Evolutionary conservation across 2,329 filamentous ascomycete genomes (phyloP).

Genomic region (Cladophialophora psammophila): DNA sequence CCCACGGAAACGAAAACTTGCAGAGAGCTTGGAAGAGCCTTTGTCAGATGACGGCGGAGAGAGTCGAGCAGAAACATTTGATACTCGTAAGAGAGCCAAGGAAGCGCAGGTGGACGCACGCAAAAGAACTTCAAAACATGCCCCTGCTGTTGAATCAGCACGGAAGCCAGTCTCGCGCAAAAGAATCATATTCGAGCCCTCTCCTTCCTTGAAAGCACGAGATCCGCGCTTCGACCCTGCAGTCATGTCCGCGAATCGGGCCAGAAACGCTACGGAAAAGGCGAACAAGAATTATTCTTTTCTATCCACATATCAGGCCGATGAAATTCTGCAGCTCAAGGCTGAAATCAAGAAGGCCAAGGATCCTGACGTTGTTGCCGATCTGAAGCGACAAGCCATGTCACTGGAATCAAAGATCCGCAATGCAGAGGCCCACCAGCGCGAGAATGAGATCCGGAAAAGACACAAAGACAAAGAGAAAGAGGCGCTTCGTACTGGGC

Average conservation of each 20-base stretch:
- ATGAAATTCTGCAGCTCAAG: conserved; percentile 80
- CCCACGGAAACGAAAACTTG: conserved; percentile 42
- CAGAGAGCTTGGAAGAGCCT: conserved; percentile 36
- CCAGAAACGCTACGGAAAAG: conserved; percentile 56
- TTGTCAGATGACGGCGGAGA: conserved; percentile 38
- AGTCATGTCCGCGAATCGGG: conserved; percentile 48
- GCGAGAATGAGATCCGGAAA: conserved; percentile 71
- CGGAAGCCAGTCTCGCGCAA: conserved; percentile 83
- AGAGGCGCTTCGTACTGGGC: conserved; percentile 83
- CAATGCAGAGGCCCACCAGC: conserved; percentile 72
- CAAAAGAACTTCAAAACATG: conserved; percentile 78
- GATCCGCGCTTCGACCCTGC: conserved; percentile 89
- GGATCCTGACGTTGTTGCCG: conserved; percentile 69
- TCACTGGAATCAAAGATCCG: conserved; percentile 81
- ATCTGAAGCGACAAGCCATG: conserved; percentile 74
- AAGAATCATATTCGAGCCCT: conserved; percentile 71
- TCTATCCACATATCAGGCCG: conserved; percentile 81
- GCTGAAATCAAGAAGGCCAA: conserved; percentile 72
- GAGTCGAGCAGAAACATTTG: conserved; percentile 38
- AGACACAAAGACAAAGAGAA: conserved; percentile 85
- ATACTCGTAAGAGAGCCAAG: conserved; percentile 51
- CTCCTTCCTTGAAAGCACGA: conserved; percentile 67
- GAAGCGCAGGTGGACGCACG: conserved; percentile 46
- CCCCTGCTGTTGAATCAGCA: conserved; percentile 80
- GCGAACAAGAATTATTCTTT: conserved; percentile 81